Percentiles rank a stretch among this genome's conserved stretches.
Conservation (phyloP, 768 basidiomycete genomes). For the Cubamyces lactineus region DNA sequence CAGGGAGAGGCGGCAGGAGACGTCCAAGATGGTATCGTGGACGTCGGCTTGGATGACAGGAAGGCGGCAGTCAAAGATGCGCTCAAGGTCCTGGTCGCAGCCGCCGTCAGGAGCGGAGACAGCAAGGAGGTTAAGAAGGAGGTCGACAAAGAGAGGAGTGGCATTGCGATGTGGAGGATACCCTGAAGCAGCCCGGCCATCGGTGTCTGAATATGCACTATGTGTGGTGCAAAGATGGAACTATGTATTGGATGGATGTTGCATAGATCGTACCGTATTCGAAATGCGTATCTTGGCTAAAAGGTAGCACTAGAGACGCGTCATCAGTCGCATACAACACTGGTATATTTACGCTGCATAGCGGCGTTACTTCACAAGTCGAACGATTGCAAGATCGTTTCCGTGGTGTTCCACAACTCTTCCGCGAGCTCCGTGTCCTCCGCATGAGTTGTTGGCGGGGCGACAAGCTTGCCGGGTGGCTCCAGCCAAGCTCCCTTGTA, state of each 20-base stretch:
- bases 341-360: too few species aligned
- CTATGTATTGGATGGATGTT: too few species aligned
- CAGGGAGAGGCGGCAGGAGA: constrained; percentile 25
- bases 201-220: neutral
- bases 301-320: too few species aligned
- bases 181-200: constrained; percentile 39
- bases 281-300: too few species aligned
- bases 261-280: too few species aligned
- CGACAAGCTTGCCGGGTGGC: constrained; percentile 38
- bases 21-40: constrained; percentile 26
- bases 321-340: too few species aligned
- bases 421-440: constrained; percentile 38
- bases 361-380: constrained; percentile 19
- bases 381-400: constrained; percentile 36
- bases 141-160: constrained; percentile 57
- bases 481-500: constrained; percentile 44
- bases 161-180: constrained; percentile 71
- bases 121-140: constrained; percentile 60
- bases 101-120: constrained; percentile 53
- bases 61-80: constrained; percentile 51
- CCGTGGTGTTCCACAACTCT: constrained; percentile 45
- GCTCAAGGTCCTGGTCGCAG: constrained; percentile 53
- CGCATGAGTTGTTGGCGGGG: constrained; percentile 33
- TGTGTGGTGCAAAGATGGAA: too few species aligned
- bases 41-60: constrained; percentile 31